These are phyloP conservation scores for Aureobasidium lini DNA, from an alignment of 2,329 filamentous ascomycete species.

Conservation along the genomic window DNA sequence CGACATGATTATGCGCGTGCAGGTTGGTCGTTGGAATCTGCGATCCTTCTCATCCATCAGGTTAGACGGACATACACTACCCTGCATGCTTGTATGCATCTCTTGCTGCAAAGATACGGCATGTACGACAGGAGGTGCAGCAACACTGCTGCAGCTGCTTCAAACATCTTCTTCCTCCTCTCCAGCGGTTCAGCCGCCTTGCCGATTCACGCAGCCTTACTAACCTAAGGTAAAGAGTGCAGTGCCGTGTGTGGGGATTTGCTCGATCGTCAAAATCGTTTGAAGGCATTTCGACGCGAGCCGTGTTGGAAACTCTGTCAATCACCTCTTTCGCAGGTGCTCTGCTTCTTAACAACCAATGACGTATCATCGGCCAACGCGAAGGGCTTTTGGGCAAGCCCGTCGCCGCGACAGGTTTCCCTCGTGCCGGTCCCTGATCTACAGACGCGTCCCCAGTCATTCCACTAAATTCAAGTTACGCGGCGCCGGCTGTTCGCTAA, in stretches of 20 bases:
- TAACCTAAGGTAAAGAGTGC: not conserved
- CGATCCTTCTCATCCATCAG: no score
- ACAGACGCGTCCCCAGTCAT: not conserved
- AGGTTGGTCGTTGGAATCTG: not conserved
- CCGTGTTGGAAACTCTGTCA: not conserved
- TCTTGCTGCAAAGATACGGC: not conserved
- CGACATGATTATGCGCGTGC: not conserved
- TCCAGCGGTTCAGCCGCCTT: not conserved
- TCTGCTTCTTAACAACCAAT: not conserved
- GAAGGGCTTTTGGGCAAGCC: not conserved
- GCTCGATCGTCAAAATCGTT: not conserved
- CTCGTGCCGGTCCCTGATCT: conserved; percentile 5
- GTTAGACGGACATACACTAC: no score
- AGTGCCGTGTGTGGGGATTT: not conserved
- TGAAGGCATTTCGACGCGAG: not conserved
- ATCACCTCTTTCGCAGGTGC: not conserved
- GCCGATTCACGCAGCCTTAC: not conserved
- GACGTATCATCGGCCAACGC: not conserved
- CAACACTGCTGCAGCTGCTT: no score
- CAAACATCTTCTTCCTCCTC: no score
- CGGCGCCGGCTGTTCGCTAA: not conserved
- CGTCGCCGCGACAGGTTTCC: not conserved
- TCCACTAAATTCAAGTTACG: not conserved
- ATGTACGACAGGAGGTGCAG: not conserved
- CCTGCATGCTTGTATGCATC: not conserved